Evolutionary conservation across 1,284 basidiomycete genomes (phyloP).

Genomic region (Ceratobasidium papillatum): DNA sequence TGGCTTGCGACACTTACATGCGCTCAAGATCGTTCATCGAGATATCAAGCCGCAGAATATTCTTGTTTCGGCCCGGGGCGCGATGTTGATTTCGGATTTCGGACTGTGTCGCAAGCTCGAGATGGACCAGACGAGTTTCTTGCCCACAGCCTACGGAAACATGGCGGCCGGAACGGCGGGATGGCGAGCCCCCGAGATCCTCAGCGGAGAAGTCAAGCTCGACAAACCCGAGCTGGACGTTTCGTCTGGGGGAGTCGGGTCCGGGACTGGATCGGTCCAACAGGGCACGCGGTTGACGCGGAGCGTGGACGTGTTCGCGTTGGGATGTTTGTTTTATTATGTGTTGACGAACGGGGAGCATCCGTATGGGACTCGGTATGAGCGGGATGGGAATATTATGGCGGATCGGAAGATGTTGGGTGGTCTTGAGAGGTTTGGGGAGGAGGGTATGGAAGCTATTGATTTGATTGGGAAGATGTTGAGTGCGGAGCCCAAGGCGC

Average conservation of each 20-base stretch:
- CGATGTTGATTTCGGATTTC: slow-evolving; percentile 95
- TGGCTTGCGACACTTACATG: slow-evolving; percentile 91
- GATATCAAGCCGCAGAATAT: slow-evolving; percentile 99
- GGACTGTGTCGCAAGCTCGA: slow-evolving; percentile 93
- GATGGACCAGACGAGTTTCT: slow-evolving; percentile 90
- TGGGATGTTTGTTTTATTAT: slow-evolving; percentile 94
- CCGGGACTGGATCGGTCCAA: neutral
- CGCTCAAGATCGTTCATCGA: slow-evolving; percentile 94
- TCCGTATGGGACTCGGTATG: slow-evolving; percentile 90
- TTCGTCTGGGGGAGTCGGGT: slow-evolving; percentile 33
- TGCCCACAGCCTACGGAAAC: slow-evolving; percentile 65
- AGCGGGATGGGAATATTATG: slow-evolving; percentile 90
- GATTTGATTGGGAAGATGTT: slow-evolving; percentile 83
- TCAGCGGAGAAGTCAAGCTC: slow-evolving; percentile 88
- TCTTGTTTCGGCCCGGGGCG: slow-evolving; percentile 71
- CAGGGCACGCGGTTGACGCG: slow-evolving; percentile 79
- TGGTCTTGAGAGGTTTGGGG: slow-evolving; percentile 80
- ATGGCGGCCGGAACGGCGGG: slow-evolving; percentile 87
- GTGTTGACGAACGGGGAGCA: slow-evolving; percentile 87
- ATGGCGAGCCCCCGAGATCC: slow-evolving; percentile 94
- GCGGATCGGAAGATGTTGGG: slow-evolving; percentile 77
- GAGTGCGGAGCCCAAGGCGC: slow-evolving; percentile 71
- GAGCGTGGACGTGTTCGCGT: slow-evolving; percentile 91
- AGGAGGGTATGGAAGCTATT: slow-evolving; percentile 87
- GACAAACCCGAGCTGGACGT: slow-evolving; percentile 73